phyloP scores from a whole-genome alignment of 805 yeast genomes.

The Ogataea kodamae region DNA sequence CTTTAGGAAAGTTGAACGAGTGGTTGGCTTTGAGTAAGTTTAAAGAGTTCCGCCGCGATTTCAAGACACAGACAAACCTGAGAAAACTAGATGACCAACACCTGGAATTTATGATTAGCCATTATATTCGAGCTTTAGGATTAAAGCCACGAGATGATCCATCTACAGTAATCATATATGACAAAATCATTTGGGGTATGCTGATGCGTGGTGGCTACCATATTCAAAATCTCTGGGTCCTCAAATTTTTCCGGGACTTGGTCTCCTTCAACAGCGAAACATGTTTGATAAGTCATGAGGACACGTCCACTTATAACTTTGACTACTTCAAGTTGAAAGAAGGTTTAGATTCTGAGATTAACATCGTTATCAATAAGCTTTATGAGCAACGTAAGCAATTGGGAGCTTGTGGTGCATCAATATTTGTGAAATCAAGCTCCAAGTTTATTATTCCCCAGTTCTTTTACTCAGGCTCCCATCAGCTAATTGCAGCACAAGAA shows the following conservation, averaged over 20 bases:
- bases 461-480: conserved; percentile 9
- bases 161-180: conserved; percentile 30
- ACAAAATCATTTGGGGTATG: conserved; percentile 41
- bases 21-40: conserved; percentile 12
- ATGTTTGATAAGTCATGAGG: conserved; percentile 18
- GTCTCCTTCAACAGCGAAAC: conserved; percentile 18
- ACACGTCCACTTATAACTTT: conserved; percentile 10
- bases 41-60: conserved; percentile 6
- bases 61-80: conserved; percentile 4
- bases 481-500: conserved; percentile 14
- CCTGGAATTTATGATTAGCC: conserved; percentile 37
- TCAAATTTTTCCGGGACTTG: conserved; percentile 35
- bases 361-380: conserved; percentile 10
- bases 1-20: conserved; percentile 18
- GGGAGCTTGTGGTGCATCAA: conserved; percentile 7
- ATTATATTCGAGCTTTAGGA: conserved; percentile 36
- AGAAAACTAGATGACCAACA: conserved; percentile 15
- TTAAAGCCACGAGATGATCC: conserved; percentile 38
- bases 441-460: conserved; percentile 19
- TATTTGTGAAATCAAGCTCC: conserved; percentile 11
- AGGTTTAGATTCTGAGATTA: conserved; percentile 9
- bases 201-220: conserved; percentile 44
- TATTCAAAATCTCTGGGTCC: conserved; percentile 40
- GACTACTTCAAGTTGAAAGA: conserved; percentile 16
- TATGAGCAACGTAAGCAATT: conserved; percentile 20